A percentile compares a stretch with the other conserved stretches of the same genome.
These are phyloP conservation scores for Teratosphaeriaceae sp. DNA, from an alignment of 2,329 filamentous ascomycete species.

Conservation along the genomic window DNA sequence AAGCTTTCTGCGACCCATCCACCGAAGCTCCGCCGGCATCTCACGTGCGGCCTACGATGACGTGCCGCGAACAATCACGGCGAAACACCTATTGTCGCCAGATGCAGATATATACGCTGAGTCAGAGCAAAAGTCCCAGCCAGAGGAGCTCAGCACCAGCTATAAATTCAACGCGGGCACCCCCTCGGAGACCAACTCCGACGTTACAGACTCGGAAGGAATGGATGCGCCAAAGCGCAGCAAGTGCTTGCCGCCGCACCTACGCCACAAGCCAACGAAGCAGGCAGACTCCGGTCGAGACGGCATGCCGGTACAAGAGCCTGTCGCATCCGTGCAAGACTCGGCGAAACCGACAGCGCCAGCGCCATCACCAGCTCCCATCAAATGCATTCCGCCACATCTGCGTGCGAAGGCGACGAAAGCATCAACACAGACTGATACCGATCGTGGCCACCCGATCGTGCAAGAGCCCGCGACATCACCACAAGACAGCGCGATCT, in stretches of 20 bases:
- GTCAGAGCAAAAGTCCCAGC: background rate
- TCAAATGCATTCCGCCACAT: background rate
- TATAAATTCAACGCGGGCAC: background rate
- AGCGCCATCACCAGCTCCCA: too few relatives aligned
- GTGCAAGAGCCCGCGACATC: too few relatives aligned
- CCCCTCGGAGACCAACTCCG: too few relatives aligned
- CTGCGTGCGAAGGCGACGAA: background rate
- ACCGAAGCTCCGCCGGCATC: too few relatives aligned
- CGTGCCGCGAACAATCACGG: too few relatives aligned
- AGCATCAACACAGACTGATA: background rate
- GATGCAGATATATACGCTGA: too few relatives aligned
- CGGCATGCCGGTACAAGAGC: too few relatives aligned
- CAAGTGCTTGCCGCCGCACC: background rate
- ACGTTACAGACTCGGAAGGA: too few relatives aligned
- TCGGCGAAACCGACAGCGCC: too few relatives aligned
- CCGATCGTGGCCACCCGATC: background rate
- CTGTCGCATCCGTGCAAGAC: too few relatives aligned
- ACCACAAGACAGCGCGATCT: background rate
- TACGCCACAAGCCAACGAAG: background rate
- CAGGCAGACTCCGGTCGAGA: background rate
- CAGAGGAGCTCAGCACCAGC: background rate
- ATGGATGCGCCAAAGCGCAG: background rate
- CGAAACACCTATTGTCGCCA: too few relatives aligned
- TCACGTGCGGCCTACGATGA: too few relatives aligned
- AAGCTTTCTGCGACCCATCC: background rate